A percentile compares a stretch with the other conserved stretches of the same genome.
These are phyloP conservation scores for Bacidia rubella DNA, from an alignment of 495 filamentous ascomycete genomes.

Conservation along the genomic window DNA sequence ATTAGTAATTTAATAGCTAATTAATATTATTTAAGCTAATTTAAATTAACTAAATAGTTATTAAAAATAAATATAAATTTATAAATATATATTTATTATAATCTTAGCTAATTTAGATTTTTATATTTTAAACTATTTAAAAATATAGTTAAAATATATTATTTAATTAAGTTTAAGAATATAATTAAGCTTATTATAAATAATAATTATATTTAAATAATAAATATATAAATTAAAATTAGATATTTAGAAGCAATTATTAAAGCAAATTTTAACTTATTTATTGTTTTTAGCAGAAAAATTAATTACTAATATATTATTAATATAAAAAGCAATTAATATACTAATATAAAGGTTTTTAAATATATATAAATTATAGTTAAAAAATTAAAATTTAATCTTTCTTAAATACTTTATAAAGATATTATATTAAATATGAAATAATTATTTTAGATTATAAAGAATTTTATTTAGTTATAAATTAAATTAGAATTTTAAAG, in stretches of 20 bases:
- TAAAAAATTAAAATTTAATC: too few species aligned
- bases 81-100: slow-evolving; percentile 2
- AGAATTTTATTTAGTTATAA: too few species aligned
- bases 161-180: not conserved
- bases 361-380: too few species aligned
- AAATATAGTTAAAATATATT: too few species aligned
- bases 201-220: not conserved
- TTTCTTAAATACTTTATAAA: too few species aligned
- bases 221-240: too few species aligned
- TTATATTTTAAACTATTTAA: not conserved
- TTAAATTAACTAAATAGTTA: not conserved
- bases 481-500: not conserved
- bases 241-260: not conserved
- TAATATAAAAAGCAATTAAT: too few species aligned
- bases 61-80: slow-evolving; percentile 1
- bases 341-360: too few species aligned
- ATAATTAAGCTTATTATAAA: not conserved
- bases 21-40: not conserved
- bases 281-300: not conserved
- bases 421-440: too few species aligned
- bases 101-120: not conserved
- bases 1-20: slow-evolving; percentile 1
- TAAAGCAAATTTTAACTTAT: not conserved
- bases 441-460: too few species aligned
- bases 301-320: not conserved